Percentiles rank a stretch among this genome's conserved stretches.
Conservation (phyloP, 129 eudicot genomes). For the Chrysanthemum seticuspe region DNA sequence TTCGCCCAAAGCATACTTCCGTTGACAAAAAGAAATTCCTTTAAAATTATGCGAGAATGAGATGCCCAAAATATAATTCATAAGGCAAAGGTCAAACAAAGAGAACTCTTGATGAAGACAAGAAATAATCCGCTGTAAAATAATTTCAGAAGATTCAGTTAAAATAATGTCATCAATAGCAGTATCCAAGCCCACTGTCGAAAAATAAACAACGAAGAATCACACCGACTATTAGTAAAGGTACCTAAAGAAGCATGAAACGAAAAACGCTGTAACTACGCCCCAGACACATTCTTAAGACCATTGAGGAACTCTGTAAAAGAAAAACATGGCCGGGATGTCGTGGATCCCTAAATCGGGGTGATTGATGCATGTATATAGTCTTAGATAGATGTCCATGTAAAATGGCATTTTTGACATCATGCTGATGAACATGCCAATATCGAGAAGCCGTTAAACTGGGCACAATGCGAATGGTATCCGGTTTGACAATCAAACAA, state of each 20-base stretch:
- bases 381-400: background rate
- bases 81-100: background rate
- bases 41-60: too few species aligned
- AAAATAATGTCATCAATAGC: background rate
- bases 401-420: too few species aligned
- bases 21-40: too few species aligned
- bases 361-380: background rate
- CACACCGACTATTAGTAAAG: background rate
- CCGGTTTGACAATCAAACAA: background rate
- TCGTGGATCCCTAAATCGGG: background rate
- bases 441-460: background rate
- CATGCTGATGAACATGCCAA: background rate
- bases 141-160: background rate
- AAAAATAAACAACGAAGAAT: background rate
- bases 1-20: too few species aligned
- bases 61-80: background rate
- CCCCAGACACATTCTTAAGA: background rate
- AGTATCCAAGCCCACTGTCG: background rate
- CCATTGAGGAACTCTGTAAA: background rate
- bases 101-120: background rate
- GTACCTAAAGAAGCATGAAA: too few species aligned
- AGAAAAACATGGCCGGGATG: background rate
- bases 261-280: background rate
- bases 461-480: background rate
- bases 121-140: background rate